A percentile compares a stretch with the other conserved stretches of the same genome.
Conservation (phyloP, 331 rosid species). For the Cydonia oblonga region DNA sequence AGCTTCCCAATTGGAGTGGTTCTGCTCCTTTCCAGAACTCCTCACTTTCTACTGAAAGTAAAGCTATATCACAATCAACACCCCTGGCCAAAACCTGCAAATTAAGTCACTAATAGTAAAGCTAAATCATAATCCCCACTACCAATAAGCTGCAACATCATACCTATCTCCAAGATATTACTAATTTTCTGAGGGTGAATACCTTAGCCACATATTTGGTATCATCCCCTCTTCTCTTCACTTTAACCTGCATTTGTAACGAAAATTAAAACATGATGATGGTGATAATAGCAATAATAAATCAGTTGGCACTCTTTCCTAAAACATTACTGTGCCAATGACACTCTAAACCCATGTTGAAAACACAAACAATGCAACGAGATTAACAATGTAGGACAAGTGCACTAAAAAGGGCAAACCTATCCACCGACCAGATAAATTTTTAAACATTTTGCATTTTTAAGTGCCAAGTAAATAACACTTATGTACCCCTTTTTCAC, state of each 20-base stretch:
- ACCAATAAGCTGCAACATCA: slow-evolving; percentile 12
- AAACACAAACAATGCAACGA: not conserved
- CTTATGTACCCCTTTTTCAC: not conserved
- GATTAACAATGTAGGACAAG: not conserved
- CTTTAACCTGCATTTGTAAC: slow-evolving; percentile 64
- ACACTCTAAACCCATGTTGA: not conserved
- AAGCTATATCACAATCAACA: slow-evolving; percentile 90
- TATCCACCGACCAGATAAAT: not conserved
- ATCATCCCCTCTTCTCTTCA: slow-evolving; percentile 96
- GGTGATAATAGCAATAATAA: not conserved
- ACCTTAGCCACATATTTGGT: slow-evolving; percentile 97
- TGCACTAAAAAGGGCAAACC: not conserved
- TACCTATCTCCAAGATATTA: not conserved
- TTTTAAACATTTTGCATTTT: not conserved
- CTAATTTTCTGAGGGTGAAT: not conserved
- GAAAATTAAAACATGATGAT: not conserved
- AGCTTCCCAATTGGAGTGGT: slow-evolving; percentile 68
- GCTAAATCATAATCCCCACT: slow-evolving; percentile 4
- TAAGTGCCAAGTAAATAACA: not conserved
- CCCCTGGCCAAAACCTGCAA: slow-evolving; percentile 92
- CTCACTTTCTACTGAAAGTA: slow-evolving; percentile 86
- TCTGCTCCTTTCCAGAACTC: slow-evolving; percentile 89
- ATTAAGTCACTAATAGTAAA: slow-evolving; percentile 30
- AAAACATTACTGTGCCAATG: not conserved
- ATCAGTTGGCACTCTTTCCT: not conserved